phyloP scores from a whole-genome alignment of 768 basidiomycete species.

The Calocera cornea region DNA sequence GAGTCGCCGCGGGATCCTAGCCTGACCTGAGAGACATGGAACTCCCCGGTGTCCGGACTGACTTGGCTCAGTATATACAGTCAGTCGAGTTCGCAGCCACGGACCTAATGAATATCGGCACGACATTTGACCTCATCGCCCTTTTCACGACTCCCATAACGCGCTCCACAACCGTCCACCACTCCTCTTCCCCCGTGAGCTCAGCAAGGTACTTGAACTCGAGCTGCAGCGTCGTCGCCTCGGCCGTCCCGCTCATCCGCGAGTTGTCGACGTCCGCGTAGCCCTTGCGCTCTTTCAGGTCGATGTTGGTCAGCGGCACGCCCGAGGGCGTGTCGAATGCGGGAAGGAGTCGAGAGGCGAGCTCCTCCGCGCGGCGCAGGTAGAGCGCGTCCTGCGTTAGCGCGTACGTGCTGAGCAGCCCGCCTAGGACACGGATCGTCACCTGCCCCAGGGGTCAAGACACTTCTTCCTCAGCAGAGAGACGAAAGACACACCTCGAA shows the following conservation, averaged over 20 bases:
- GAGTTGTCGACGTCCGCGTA: conserved; percentile 45
- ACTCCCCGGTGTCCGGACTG: conserved; percentile 40
- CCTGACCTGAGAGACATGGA: conserved; percentile 58
- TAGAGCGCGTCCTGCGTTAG: conserved; percentile 59
- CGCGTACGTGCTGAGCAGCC: conserved; percentile 74
- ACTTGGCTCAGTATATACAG: background rate
- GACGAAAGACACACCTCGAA: conserved; percentile 58
- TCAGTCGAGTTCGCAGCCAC: conserved; percentile 14
- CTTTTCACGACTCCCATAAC: conserved; percentile 58
- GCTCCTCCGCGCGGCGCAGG: conserved; percentile 63
- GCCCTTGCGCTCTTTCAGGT: conserved; percentile 50
- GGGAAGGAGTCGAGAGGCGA: conserved; percentile 73
- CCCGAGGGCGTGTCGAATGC: conserved; percentile 73
- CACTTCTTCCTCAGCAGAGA: background rate
- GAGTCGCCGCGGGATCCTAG: conserved; percentile 88
- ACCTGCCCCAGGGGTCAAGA: conserved; percentile 38
- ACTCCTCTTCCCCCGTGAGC: conserved; percentile 60
- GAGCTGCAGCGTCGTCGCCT: conserved; percentile 78
- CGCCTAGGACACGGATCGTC: conserved; percentile 84
- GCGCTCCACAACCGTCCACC: conserved; percentile 69
- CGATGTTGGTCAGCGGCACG: conserved; percentile 66
- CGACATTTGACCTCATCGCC: conserved; percentile 57
- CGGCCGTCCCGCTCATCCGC: conserved; percentile 62
- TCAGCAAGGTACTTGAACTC: conserved; percentile 80
- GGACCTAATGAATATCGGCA: conserved; percentile 74